A percentile compares a stretch with the other conserved stretches of the same genome.
phyloP scores from a whole-genome alignment of 352 stramenopile species.

The Globisporangium uncinulatum region DNA sequence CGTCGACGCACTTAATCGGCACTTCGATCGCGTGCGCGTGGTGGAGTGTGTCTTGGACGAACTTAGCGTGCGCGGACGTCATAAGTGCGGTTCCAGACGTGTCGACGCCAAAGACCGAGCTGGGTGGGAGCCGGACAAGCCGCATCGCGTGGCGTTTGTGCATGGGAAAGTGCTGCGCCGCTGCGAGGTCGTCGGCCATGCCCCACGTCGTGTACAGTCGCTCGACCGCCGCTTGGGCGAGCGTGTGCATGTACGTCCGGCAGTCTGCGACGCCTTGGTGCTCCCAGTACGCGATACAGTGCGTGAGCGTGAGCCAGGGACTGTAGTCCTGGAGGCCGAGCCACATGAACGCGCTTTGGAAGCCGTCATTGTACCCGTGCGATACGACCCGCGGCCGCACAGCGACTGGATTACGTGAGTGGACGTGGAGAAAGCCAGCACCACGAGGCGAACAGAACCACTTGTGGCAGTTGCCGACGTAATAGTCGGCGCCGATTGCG shows the following conservation, averaged over 20 bases:
- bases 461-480: constrained; percentile 94
- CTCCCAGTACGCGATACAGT: constrained; percentile 84
- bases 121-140: constrained; percentile 60
- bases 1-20: constrained; percentile 90
- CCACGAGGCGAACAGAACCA: constrained; percentile 90
- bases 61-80: constrained; percentile 84
- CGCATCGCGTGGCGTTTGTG: constrained; percentile 75
- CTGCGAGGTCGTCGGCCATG: constrained; percentile 37
- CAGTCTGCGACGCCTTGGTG: constrained; percentile 32
- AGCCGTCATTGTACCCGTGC: constrained; percentile 86
- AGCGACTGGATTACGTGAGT: constrained; percentile 16
- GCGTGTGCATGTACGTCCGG: constrained; percentile 60
- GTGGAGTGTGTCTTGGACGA: constrained; percentile 90
- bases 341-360: constrained; percentile 91
- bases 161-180: constrained; percentile 26
- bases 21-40: constrained; percentile 80
- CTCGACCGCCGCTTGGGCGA: constrained; percentile 44
- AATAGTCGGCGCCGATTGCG: constrained; percentile 84
- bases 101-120: constrained; percentile 40
- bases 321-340: constrained; percentile 91
- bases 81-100: constrained; percentile 19
- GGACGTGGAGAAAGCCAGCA: constrained; percentile 85
- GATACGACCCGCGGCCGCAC: constrained; percentile 85
- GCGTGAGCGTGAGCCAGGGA: constrained; percentile 77
- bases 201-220: constrained; percentile 55